Evolutionary conservation across 345 rosid species (phyloP).

Genomic region (Brassica carinata): DNA sequence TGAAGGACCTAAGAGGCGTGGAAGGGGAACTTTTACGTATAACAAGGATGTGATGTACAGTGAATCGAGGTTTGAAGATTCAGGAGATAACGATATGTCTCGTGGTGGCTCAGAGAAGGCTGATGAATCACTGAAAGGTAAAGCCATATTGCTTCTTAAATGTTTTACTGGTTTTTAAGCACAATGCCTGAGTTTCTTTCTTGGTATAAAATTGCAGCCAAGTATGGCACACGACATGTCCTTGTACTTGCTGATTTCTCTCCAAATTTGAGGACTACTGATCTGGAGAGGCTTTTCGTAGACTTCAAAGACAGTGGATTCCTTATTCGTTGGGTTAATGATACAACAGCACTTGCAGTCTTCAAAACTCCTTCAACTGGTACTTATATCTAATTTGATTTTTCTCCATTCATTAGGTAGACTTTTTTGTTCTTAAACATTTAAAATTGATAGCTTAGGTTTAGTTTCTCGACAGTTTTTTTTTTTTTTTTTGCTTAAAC

Average conservation of each 20-base stretch:
- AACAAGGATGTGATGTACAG: conserved; percentile 57
- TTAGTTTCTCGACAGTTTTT: no score
- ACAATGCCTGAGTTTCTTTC: not conserved
- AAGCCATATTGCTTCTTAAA: not conserved
- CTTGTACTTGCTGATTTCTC: conserved; percentile 80
- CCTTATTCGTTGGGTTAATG: conserved; percentile 88
- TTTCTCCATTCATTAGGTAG: not conserved
- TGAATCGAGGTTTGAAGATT: conserved; percentile 50
- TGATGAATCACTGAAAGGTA: conserved; percentile 40
- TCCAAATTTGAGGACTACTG: conserved; percentile 71
- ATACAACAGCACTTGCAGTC: conserved; percentile 88
- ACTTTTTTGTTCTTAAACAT: not conserved
- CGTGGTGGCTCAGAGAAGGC: conserved; percentile 42
- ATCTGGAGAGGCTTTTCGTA: conserved; percentile 74
- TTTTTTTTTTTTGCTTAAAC: no score
- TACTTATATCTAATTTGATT: conserved; percentile 31
- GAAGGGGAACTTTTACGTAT: conserved; percentile 86
- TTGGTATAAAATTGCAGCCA: conserved; percentile 52
- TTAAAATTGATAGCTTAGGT: not conserved
- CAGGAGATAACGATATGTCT: conserved; percentile 46
- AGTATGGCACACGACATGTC: conserved; percentile 79
- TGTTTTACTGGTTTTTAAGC: not conserved
- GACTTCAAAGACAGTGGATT: conserved; percentile 61
- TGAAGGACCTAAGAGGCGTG: conserved; percentile 75
- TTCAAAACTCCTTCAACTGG: conserved; percentile 75